A percentile compares a stretch with the other conserved stretches of the same genome.
Conservation (phyloP, 1,284 basidiomycete species). For the Pseudozyma tsukubaensis region DNA sequence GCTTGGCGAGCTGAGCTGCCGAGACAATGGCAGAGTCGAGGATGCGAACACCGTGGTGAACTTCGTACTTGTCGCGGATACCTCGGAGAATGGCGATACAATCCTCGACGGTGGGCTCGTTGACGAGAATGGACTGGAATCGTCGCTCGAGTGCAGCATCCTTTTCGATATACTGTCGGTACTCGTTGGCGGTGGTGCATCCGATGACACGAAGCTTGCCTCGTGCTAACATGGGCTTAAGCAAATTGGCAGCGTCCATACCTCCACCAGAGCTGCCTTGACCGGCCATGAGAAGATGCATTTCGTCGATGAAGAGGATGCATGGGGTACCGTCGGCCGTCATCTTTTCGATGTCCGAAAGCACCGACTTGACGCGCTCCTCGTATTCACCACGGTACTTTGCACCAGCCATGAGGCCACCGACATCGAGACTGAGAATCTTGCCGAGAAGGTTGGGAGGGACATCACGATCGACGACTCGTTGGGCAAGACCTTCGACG, state of each 20-base stretch:
- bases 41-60: slow-evolving; percentile 77
- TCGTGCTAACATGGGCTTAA: slow-evolving; percentile 74
- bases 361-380: slow-evolving; percentile 91
- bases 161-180: slow-evolving; percentile 94
- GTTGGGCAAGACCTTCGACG: slow-evolving; percentile 93
- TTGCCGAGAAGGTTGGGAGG: slow-evolving; percentile 86
- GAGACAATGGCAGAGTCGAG: slow-evolving; percentile 88
- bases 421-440: slow-evolving; percentile 87
- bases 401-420: slow-evolving; percentile 93
- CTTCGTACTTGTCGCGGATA: slow-evolving; percentile 80
- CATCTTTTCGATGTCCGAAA: slow-evolving; percentile 91
- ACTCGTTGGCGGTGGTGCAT: slow-evolving; percentile 92
- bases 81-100: slow-evolving; percentile 93
- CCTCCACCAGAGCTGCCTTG: slow-evolving; percentile 57
- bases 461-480: slow-evolving; percentile 94
- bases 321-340: slow-evolving; percentile 83
- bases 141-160: slow-evolving; percentile 87
- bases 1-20: slow-evolving; percentile 91
- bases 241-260: slow-evolving; percentile 68
- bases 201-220: slow-evolving; percentile 91
- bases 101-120: slow-evolving; percentile 89
- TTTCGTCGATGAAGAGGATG: slow-evolving; percentile 95
- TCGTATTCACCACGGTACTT: slow-evolving; percentile 98
- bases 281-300: slow-evolving; percentile 67
- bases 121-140: slow-evolving; percentile 89